phyloP scores from a whole-genome alignment of 1,284 basidiomycete species.

The Ustilago bromivora region DNA sequence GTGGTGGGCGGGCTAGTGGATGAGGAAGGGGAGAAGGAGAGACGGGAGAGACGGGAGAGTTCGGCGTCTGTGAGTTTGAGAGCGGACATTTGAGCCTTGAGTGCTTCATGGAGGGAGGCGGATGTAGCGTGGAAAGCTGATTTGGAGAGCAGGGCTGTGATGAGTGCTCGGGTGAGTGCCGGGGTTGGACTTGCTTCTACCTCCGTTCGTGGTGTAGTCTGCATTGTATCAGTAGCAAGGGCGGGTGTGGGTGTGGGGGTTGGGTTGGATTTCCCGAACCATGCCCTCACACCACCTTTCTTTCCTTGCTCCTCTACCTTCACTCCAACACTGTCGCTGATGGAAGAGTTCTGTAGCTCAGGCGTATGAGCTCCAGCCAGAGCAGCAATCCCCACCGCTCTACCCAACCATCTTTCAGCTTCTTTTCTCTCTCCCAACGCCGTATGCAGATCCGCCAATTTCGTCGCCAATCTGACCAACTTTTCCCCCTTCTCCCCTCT shows the following conservation, averaged over 20 bases:
- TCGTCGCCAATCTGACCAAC: conserved; percentile 56
- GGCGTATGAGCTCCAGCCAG: conserved; percentile 11
- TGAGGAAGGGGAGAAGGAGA: not conserved
- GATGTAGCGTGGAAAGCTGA: conserved; percentile 53
- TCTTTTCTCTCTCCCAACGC: conserved; percentile 32
- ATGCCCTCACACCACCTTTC: conserved; percentile 3
- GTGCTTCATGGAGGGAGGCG: conserved; percentile 37
- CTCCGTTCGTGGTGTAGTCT: not conserved
- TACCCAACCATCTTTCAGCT: conserved; percentile 51
- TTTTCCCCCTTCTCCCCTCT: conserved; percentile 6
- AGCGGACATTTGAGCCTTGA: conserved; percentile 54
- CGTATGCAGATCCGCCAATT: conserved; percentile 54
- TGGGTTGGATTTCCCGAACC: conserved; percentile 18
- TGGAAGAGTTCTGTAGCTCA: not conserved
- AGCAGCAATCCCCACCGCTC: conserved; percentile 48
- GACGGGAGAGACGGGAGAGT: conserved; percentile 27
- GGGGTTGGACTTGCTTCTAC: conserved; percentile 19
- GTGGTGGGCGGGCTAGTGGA: not conserved
- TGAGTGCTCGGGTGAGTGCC: conserved; percentile 45
- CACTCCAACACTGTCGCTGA: not conserved
- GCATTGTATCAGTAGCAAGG: not conserved
- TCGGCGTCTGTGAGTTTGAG: conserved; percentile 47
- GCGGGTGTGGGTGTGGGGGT: not conserved
- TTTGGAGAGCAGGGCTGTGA: conserved; percentile 52
- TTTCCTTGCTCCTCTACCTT: not conserved